Evolutionary conservation across 768 basidiomycete genomes (phyloP).

Genomic region (Trametopsis cervina): DNA sequence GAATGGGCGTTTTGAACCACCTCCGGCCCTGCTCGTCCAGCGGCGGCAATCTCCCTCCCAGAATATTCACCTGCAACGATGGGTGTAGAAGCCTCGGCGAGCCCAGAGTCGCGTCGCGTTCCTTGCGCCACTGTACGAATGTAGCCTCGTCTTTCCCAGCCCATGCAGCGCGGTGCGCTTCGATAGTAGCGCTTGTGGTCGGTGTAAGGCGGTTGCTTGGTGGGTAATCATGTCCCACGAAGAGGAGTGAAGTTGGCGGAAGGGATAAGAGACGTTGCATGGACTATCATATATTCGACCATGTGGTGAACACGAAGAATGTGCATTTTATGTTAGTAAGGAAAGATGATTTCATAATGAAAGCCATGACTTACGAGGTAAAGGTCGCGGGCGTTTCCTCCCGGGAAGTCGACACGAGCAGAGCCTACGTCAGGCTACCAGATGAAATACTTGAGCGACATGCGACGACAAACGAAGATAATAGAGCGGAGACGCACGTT

Average conservation of each 20-base stretch:
- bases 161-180: conserved; percentile 21
- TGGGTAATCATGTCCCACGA: conserved; percentile 34
- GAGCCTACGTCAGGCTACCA: conserved; percentile 31
- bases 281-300: conserved; percentile 19
- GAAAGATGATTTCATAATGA: too few relatives aligned
- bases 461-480: neutral
- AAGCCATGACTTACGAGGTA: too few relatives aligned
- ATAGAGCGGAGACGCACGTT: conserved; percentile 17
- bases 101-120: conserved; percentile 27
- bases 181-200: conserved; percentile 27
- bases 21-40: conserved; percentile 20
- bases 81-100: conserved; percentile 30
- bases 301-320: neutral
- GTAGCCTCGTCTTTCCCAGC: conserved; percentile 26
- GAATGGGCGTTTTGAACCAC: conserved; percentile 21
- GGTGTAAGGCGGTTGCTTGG: conserved; percentile 19
- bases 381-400: conserved; percentile 29
- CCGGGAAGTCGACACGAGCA: conserved; percentile 33
- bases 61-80: conserved; percentile 31
- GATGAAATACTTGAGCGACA: neutral
- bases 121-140: conserved; percentile 26
- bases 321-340: neutral
- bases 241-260: conserved; percentile 28
- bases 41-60: conserved; percentile 28
- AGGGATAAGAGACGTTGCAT: conserved; percentile 28